Evolutionary conservation across 169 alveolate genomes (phyloP).

Genomic region (Perkinsus chesapeaki): DNA sequence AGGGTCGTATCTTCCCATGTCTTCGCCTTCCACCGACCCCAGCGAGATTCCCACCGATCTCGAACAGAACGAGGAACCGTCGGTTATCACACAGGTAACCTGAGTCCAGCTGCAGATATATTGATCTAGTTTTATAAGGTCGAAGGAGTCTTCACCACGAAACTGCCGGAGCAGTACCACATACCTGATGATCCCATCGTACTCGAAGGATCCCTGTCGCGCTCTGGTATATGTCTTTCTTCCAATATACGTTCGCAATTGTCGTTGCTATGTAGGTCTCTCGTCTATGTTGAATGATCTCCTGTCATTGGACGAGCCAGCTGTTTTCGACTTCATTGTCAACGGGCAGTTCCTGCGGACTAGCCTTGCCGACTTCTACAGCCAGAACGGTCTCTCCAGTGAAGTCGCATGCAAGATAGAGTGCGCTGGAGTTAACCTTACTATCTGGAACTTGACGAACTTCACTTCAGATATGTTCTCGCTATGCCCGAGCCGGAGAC

Average conservation of each 20-base stretch:
- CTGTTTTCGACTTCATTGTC: background rate
- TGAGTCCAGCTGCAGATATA: no score
- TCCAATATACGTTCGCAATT: background rate
- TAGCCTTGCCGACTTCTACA: background rate
- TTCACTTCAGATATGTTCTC: background rate
- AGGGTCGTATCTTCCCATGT: background rate
- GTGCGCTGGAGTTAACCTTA: no score
- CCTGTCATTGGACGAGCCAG: background rate
- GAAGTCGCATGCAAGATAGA: background rate
- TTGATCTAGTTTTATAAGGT: background rate
- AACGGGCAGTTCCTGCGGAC: background rate
- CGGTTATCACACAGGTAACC: background rate
- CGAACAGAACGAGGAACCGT: background rate
- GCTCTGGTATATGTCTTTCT: background rate
- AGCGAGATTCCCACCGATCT: background rate
- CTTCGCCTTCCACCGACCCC: background rate
- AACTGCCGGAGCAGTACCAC: background rate
- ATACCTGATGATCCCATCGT: background rate
- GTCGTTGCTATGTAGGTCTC: background rate
- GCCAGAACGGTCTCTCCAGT: background rate
- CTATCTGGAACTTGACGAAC: no score
- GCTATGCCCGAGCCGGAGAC: background rate
- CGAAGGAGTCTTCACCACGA: background rate
- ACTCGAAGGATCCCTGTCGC: background rate
- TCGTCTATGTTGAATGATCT: background rate